Evolutionary conservation across 108 stramenopile species (phyloP).

Genomic region (Schizochytrium sp.): DNA sequence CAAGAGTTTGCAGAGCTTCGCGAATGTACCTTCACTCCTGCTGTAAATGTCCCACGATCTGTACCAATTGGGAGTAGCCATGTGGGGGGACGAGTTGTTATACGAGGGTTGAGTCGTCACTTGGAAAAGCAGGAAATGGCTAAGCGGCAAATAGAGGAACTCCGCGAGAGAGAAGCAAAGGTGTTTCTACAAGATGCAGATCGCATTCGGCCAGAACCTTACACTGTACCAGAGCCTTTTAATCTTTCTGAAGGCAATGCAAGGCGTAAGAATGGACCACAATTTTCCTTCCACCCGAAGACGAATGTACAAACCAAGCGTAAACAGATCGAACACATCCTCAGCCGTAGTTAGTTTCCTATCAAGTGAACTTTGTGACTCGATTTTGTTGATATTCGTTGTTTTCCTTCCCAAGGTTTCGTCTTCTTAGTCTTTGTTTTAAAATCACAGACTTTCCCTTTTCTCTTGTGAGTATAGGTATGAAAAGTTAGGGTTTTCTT

Average conservation of each 20-base stretch:
- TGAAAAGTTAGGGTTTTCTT: too few species aligned
- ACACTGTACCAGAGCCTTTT: constrained; percentile 57
- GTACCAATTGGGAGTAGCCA: neutral
- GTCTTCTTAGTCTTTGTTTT: too few species aligned
- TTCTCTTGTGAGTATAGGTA: too few species aligned
- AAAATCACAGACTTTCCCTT: too few species aligned
- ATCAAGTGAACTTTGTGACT: too few species aligned
- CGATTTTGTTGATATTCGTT: too few species aligned
- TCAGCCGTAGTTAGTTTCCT: neutral
- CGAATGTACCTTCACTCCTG: constrained; percentile 48
- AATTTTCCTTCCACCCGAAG: constrained; percentile 12
- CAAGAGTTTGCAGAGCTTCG: constrained; percentile 4
- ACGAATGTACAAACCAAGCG: neutral
- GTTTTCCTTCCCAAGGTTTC: too few species aligned
- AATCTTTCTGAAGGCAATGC: constrained; percentile 18
- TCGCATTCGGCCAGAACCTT: constrained; percentile 10
- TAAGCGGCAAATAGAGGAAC: constrained; percentile 10
- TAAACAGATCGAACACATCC: neutral
- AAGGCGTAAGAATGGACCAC: neutral
- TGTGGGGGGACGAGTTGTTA: constrained; percentile 22
- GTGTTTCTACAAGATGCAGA: constrained; percentile 47
- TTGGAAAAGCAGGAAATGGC: constrained; percentile 44
- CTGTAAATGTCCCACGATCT: constrained; percentile 16
- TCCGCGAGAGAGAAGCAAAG: constrained; percentile 38
- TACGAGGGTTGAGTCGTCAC: neutral